A percentile compares a stretch with the other conserved stretches of the same genome.
These are phyloP conservation scores for Tylopilus sp. DNA, from an alignment of 1,284 basidiomycete genomes.

Conservation along the genomic window DNA sequence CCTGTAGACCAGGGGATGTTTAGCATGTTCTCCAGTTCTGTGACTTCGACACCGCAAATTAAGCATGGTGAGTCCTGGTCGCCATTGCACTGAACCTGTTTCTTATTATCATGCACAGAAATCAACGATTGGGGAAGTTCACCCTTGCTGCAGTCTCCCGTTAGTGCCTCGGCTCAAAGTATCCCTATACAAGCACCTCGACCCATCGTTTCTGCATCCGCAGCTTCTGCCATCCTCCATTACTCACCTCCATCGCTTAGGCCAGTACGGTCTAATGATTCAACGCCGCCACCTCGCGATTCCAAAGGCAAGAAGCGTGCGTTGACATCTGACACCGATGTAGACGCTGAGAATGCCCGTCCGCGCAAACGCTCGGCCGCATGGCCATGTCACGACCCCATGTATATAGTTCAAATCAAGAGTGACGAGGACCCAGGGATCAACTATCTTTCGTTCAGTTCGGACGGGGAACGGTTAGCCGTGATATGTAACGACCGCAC, in stretches of 20 bases:
- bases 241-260: constrained; percentile 22
- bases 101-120: constrained; percentile 13
- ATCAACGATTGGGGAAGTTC: constrained; percentile 25
- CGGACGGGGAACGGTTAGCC: constrained; percentile 48
- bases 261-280: constrained; percentile 18
- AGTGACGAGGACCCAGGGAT: constrained; percentile 44
- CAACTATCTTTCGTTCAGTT: constrained; percentile 42
- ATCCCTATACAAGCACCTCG: constrained; percentile 31
- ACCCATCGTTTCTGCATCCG: constrained; percentile 22
- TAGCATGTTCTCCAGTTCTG: constrained; percentile 19
- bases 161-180: constrained; percentile 12
- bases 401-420: constrained; percentile 37
- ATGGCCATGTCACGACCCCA: constrained; percentile 43
- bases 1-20: constrained; percentile 18
- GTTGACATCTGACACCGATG: constrained; percentile 19
- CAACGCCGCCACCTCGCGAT: constrained; percentile 30
- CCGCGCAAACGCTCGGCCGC: constrained; percentile 32
- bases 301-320: constrained; percentile 34
- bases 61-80: constrained; percentile 27
- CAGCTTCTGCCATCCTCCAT: constrained; percentile 23
- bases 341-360: constrained; percentile 27
- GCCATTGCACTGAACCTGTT: background rate
- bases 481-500: constrained; percentile 54
- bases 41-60: constrained; percentile 25
- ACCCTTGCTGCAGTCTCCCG: constrained; percentile 17